A percentile compares a stretch with the other conserved stretches of the same genome.
These are phyloP conservation scores for Cercophora samala DNA, from an alignment of 495 filamentous ascomycete species.

Conservation along the genomic window DNA sequence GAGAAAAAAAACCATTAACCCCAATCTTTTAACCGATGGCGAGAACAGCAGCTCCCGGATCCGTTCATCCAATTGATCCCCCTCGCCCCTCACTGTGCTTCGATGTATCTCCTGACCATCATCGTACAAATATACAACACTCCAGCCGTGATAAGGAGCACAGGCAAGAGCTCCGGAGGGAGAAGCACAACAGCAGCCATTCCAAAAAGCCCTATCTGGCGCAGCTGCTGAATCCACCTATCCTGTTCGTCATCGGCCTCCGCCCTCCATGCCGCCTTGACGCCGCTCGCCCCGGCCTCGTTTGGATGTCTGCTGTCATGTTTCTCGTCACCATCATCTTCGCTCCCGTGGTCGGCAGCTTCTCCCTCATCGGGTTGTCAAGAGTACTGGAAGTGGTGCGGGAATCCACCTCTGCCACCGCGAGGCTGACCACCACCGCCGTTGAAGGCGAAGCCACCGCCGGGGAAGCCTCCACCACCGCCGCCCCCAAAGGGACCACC, in stretches of 20 bases:
- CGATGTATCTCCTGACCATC: slow-evolving; percentile 17
- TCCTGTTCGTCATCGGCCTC: slow-evolving; percentile 23
- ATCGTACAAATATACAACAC: slow-evolving; percentile 31
- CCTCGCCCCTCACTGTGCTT: slow-evolving; percentile 8
- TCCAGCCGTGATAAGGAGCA: slow-evolving; percentile 24
- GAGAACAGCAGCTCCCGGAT: background rate
- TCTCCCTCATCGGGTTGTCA: slow-evolving; percentile 45
- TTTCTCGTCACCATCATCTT: slow-evolving; percentile 20
- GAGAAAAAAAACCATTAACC: slow-evolving; percentile 5
- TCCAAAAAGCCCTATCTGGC: slow-evolving; percentile 30
- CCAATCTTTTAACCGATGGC: slow-evolving; percentile 17
- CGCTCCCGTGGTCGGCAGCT: slow-evolving; percentile 12
- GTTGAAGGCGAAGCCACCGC: slow-evolving; percentile 37
- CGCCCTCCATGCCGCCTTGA: slow-evolving; percentile 31
- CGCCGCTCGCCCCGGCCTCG: slow-evolving; percentile 5
- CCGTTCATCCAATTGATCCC: background rate
- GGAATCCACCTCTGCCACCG: slow-evolving; percentile 36
- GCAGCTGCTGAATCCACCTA: slow-evolving; percentile 32
- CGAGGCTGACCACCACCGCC: slow-evolving; percentile 31
- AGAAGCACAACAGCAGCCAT: slow-evolving; percentile 38
- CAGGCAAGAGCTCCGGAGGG: slow-evolving; percentile 31
- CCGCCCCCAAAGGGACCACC: slow-evolving; percentile 41
- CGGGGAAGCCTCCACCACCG: slow-evolving; percentile 43
- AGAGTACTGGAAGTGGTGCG: slow-evolving; percentile 44
- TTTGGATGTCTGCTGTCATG: slow-evolving; percentile 21